Conservation (phyloP, 345 rosid species). For the Tarenaya hassleriana region DNA sequence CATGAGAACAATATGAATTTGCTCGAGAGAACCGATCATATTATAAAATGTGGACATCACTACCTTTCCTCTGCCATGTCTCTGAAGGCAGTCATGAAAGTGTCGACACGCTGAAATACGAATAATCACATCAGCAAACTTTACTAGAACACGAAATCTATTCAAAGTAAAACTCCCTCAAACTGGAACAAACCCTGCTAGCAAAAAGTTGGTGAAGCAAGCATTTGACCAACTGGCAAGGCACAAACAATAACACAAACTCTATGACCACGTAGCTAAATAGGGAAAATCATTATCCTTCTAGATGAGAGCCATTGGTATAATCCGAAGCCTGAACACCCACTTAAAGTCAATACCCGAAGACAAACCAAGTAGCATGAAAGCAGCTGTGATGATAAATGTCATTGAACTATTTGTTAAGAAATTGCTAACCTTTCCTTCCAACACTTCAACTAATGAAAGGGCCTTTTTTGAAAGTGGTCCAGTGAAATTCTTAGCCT, state of each 20-base stretch:
- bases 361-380: conserved; percentile 1
- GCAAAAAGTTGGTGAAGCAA: not conserved
- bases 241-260: not conserved
- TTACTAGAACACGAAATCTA: conserved; percentile 1
- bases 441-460: conserved; percentile 65
- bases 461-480: conserved; percentile 66
- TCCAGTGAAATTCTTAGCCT: conserved; percentile 80
- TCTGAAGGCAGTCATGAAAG: conserved; percentile 63
- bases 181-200: not conserved
- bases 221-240: not conserved
- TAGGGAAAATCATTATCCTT: not conserved
- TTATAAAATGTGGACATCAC: not conserved
- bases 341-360: not conserved
- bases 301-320: not conserved
- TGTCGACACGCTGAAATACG: conserved; percentile 60
- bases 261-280: not conserved
- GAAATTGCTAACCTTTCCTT: conserved; percentile 70
- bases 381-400: not conserved
- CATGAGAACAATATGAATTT: conserved; percentile 5
- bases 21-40: conserved; percentile 7
- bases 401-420: not conserved
- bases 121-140: conserved; percentile 3
- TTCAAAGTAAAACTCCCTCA: conserved; percentile 7
- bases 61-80: conserved; percentile 96
- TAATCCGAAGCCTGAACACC: not conserved